These are phyloP conservation scores for Quercus lobata DNA, from an alignment of 331 rosid genomes.

Conservation along the genomic window DNA sequence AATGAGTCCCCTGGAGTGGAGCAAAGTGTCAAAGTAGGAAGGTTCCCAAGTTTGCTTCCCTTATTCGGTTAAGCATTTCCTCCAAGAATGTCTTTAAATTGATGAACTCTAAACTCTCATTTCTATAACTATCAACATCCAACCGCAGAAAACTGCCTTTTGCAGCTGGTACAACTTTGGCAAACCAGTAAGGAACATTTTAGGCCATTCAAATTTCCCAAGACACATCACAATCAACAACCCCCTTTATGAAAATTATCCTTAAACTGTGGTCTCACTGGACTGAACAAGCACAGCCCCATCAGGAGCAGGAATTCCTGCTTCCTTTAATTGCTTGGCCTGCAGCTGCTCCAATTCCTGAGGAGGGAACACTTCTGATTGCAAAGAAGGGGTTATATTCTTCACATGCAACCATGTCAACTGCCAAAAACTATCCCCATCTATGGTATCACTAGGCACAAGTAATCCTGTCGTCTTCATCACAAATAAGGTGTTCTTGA, in stretches of 20 bases:
- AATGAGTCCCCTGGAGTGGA: neutral
- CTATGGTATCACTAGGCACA: constrained; percentile 50
- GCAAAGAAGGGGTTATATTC: constrained; percentile 66
- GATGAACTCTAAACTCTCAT: neutral
- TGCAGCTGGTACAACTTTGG: neutral
- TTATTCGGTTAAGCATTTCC: neutral
- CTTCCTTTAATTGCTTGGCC: constrained; percentile 34
- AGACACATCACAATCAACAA: constrained; percentile 24
- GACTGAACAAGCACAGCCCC: constrained; percentile 37
- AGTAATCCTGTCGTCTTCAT: constrained; percentile 68
- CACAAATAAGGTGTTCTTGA: constrained; percentile 72
- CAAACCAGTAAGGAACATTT: neutral
- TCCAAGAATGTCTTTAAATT: neutral
- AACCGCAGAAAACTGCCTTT: neutral
- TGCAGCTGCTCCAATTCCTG: constrained; percentile 47
- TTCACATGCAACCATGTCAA: constrained; percentile 81
- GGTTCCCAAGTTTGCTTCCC: neutral
- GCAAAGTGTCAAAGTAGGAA: neutral
- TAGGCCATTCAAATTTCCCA: constrained; percentile 4
- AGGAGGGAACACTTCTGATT: constrained; percentile 72
- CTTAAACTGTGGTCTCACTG: constrained; percentile 31
- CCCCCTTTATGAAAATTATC: constrained; percentile 45
- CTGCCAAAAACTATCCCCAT: constrained; percentile 85
- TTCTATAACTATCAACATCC: neutral
- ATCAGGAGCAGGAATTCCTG: constrained; percentile 30